A percentile compares a stretch with the other conserved stretches of the same genome.
Conservation (phyloP, 495 filamentous ascomycete genomes). For the Neurospora intermedia region DNA sequence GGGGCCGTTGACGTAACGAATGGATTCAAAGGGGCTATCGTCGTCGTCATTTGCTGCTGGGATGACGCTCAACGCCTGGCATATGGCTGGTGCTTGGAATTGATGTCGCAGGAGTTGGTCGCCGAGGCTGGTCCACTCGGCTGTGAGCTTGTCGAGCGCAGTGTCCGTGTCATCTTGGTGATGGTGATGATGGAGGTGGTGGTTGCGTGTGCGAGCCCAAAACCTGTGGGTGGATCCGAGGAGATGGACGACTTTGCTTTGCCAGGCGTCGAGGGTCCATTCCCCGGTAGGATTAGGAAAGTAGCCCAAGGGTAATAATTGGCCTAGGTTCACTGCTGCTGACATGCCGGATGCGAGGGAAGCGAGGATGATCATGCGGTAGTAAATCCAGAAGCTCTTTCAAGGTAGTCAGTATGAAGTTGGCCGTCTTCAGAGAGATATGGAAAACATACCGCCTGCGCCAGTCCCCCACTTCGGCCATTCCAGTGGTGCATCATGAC, state of each 20-base stretch:
- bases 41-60: not conserved
- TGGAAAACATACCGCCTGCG: not conserved
- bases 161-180: not conserved
- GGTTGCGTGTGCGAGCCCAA: not conserved
- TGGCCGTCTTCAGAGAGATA: not conserved
- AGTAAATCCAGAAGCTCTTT: not conserved
- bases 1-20: not conserved
- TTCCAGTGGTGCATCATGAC: not conserved
- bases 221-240: not conserved
- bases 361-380: not conserved
- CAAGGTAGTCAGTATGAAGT: not conserved
- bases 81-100: not conserved
- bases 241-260: not conserved
- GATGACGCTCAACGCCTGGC: not conserved
- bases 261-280: not conserved
- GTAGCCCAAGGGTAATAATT: not conserved
- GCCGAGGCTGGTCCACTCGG: not conserved
- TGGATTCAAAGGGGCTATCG: not conserved
- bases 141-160: not conserved
- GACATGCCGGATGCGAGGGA: not conserved
- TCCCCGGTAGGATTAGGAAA: not conserved
- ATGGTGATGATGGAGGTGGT: not conserved
- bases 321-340: not conserved
- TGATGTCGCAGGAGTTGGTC: not conserved
- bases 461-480: not conserved